Conservation (phyloP, 2,329 filamentous ascomycete species). For the Lithohypha guttulata region DNA sequence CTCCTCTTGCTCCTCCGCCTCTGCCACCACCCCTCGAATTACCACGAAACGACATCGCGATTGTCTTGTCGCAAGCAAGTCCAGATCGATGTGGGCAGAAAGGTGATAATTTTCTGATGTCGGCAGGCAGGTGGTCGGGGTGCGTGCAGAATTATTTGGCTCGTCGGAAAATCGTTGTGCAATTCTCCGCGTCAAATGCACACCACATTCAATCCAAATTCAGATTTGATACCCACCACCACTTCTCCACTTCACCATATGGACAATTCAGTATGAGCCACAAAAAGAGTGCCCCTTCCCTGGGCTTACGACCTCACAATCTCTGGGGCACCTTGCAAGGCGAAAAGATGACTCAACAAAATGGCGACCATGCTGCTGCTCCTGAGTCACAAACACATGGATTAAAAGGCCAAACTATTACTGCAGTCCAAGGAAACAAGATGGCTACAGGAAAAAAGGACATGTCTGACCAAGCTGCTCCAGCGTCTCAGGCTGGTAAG, state of each 20-base stretch:
- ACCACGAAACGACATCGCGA: constrained; percentile 54
- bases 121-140: background rate
- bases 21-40: constrained; percentile 42
- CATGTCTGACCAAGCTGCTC: constrained; percentile 22
- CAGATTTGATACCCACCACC: constrained; percentile 8
- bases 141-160: constrained; percentile 10
- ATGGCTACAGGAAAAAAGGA: constrained; percentile 19
- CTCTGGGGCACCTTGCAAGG: constrained; percentile 20
- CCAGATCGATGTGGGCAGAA: constrained; percentile 6
- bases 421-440: constrained; percentile 13
- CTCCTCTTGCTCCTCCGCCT: constrained; percentile 42
- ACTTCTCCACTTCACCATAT: constrained; percentile 10
- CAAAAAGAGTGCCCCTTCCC: constrained; percentile 20
- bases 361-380: constrained; percentile 10
- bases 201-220: constrained; percentile 5
- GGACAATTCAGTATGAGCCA: constrained; percentile 17
- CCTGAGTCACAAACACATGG: constrained; percentile 22
- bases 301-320: constrained; percentile 20
- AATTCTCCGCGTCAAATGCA: constrained; percentile 6
- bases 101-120: constrained; percentile 9
- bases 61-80: background rate
- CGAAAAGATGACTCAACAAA: constrained; percentile 16
- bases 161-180: constrained; percentile 8
- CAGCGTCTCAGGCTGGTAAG: constrained; percentile 23
- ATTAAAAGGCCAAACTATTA: constrained; percentile 10